phyloP scores from a whole-genome alignment of 1,284 basidiomycete species.

The Cystobasidium sp. region DNA sequence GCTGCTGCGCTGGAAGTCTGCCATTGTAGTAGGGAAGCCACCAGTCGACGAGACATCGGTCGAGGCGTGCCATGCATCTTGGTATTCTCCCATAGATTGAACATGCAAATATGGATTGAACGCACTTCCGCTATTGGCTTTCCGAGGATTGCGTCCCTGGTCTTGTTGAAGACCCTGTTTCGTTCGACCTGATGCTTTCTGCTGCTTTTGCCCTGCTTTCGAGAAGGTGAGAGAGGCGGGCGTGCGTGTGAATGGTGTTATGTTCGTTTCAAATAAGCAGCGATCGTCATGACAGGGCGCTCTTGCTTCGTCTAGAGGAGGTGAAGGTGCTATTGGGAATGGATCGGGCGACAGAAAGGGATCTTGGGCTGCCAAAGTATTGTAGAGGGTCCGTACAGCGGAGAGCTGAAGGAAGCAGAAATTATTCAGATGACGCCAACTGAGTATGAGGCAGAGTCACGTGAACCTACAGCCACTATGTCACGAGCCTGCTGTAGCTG shows the following conservation, averaged over 20 bases:
- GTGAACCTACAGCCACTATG: background rate
- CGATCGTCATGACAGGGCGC: slow-evolving; percentile 49
- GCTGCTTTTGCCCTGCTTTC: too few relatives aligned
- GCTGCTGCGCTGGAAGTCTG: slow-evolving; percentile 44
- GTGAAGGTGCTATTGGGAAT: slow-evolving; percentile 47
- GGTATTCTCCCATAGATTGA: slow-evolving; percentile 40
- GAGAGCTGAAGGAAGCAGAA: background rate
- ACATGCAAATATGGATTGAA: slow-evolving; percentile 44
- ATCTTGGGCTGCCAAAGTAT: slow-evolving; percentile 42
- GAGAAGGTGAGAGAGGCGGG: background rate
- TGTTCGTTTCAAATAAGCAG: slow-evolving; percentile 49
- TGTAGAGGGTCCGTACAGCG: slow-evolving; percentile 45
- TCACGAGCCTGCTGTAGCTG: slow-evolving; percentile 8
- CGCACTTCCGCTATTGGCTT: background rate
- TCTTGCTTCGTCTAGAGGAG: slow-evolving; percentile 44
- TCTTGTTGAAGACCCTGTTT: background rate
- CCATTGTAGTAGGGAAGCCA: slow-evolving; percentile 23
- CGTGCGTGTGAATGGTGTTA: slow-evolving; percentile 45
- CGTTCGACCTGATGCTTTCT: background rate
- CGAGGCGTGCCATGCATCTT: slow-evolving; percentile 42
- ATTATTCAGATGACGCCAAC: background rate
- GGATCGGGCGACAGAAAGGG: slow-evolving; percentile 46
- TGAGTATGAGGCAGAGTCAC: background rate
- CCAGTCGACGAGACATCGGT: background rate
- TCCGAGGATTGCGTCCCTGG: background rate